phyloP scores from a whole-genome alignment of 129 eudicot species.

The Chrysanthemum lavandulifolium region DNA sequence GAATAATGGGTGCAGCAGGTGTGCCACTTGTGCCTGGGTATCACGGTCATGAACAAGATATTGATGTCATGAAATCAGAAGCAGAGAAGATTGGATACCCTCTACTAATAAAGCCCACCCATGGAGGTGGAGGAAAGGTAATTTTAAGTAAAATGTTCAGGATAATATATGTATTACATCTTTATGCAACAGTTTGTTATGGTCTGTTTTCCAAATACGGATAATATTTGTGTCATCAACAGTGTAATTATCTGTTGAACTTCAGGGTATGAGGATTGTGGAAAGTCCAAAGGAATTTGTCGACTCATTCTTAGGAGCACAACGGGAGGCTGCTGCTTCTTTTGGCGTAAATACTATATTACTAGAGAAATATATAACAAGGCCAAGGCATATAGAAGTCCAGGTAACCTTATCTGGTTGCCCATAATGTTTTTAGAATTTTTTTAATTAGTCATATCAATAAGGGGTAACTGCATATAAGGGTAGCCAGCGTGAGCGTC shows the following conservation, averaged over 20 bases:
- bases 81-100: constrained; percentile 99
- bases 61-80: constrained; percentile 81
- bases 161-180: not conserved
- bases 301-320: constrained; percentile 89
- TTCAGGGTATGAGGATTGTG: constrained; percentile 99
- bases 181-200: too few species aligned
- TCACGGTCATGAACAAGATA: constrained; percentile 93
- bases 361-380: constrained; percentile 90
- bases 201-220: too few species aligned
- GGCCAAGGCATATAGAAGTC: constrained; percentile 98
- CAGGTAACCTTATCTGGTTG: constrained; percentile 53
- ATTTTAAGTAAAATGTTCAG: not conserved
- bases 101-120: constrained; percentile 89
- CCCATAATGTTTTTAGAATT: not conserved
- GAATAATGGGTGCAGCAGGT: constrained; percentile 99
- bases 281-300: constrained; percentile 74
- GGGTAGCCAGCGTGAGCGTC: too few species aligned
- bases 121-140: constrained; percentile 99
- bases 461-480: too few species aligned
- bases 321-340: constrained; percentile 98
- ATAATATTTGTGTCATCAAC: not conserved
- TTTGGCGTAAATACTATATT: constrained; percentile 85
- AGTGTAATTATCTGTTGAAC: constrained; percentile 20
- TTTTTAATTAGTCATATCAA: too few species aligned
- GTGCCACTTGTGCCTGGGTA: constrained; percentile 99